Percentiles rank a stretch among this genome's conserved stretches.
phyloP scores from a whole-genome alignment of 2,329 filamentous ascomycete species.

The Stemphylium lycopersici region DNA sequence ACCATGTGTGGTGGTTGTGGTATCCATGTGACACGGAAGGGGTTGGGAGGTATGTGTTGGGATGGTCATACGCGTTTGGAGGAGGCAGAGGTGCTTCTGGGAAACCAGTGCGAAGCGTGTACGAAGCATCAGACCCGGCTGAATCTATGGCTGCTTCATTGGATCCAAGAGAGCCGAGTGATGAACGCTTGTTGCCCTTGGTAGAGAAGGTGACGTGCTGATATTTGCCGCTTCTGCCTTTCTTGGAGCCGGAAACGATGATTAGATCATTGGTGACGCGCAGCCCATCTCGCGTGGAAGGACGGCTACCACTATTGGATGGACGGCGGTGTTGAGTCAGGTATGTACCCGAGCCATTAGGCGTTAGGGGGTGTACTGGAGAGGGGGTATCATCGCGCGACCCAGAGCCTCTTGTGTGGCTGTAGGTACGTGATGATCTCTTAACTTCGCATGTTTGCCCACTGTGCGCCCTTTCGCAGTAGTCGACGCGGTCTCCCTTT shows the following conservation, averaged over 20 bases:
- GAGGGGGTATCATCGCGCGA: conserved; percentile 37
- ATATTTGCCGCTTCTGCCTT: conserved; percentile 35
- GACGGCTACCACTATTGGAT: conserved; percentile 30
- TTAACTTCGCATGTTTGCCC: conserved; percentile 33
- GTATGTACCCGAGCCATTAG: conserved; percentile 31
- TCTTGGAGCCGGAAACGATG: conserved; percentile 37
- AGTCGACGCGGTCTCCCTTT: conserved; percentile 32
- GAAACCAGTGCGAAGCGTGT: conserved; percentile 39
- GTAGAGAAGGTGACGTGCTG: conserved; percentile 23
- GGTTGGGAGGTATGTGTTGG: conserved; percentile 28
- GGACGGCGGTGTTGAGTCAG: conserved; percentile 33
- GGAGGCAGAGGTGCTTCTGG: conserved; percentile 37
- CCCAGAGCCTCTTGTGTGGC: conserved; percentile 16
- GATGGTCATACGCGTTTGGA: conserved; percentile 16
- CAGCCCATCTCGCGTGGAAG: conserved; percentile 32
- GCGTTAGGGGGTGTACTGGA: conserved; percentile 42
- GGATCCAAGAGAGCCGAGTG: conserved; percentile 30
- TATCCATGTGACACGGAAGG: conserved; percentile 27
- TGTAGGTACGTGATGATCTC: conserved; percentile 33
- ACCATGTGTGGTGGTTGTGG: conserved; percentile 35
- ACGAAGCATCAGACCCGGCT: conserved; percentile 39
- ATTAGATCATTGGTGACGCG: conserved; percentile 37
- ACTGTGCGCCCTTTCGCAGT: conserved; percentile 33
- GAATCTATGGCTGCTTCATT: conserved; percentile 38
- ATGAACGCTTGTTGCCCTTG: conserved; percentile 34